Evolutionary conservation across 768 basidiomycete genomes (phyloP).

Genomic region (Agaricus subrufescens): DNA sequence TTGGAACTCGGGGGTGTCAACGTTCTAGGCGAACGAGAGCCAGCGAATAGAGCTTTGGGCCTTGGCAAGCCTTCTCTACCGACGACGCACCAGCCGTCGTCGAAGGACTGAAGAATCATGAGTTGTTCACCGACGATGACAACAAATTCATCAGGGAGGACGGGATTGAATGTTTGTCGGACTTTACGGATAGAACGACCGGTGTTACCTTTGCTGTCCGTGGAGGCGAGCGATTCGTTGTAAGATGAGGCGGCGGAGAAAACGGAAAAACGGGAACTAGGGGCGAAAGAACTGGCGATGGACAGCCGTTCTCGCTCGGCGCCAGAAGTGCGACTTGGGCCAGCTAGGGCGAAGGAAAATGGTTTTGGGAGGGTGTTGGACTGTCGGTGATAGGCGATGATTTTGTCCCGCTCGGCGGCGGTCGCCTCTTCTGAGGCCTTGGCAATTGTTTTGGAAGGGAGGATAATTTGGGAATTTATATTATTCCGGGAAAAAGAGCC

Average conservation of each 20-base stretch:
- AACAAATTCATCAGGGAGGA: constrained; percentile 72
- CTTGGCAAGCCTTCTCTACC: constrained; percentile 40
- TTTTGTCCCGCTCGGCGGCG: constrained; percentile 27
- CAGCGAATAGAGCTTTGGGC: constrained; percentile 36
- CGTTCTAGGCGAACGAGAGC: neutral
- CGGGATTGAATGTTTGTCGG: constrained; percentile 60
- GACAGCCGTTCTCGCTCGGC: constrained; percentile 10
- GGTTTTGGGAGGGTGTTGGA: constrained; percentile 38
- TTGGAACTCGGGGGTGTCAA: constrained; percentile 15
- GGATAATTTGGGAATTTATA: constrained; percentile 39
- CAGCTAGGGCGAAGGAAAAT: constrained; percentile 33
- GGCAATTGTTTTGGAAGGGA: constrained; percentile 47
- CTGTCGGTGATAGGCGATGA: constrained; percentile 38
- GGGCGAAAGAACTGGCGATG: constrained; percentile 8
- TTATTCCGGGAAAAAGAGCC: constrained; percentile 26
- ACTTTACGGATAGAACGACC: constrained; percentile 44
- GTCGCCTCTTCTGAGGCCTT: constrained; percentile 21
- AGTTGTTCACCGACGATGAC: constrained; percentile 55
- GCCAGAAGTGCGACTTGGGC: constrained; percentile 5
- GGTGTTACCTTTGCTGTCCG: constrained; percentile 20
- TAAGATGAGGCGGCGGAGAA: constrained; percentile 8
- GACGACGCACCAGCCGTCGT: constrained; percentile 80
- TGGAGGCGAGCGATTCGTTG: constrained; percentile 30
- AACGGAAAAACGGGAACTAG: constrained; percentile 2
- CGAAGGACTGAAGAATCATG: constrained; percentile 59